phyloP scores from a whole-genome alignment of 164 flowering plant genomes.

The Dillenia turbinata region DNA sequence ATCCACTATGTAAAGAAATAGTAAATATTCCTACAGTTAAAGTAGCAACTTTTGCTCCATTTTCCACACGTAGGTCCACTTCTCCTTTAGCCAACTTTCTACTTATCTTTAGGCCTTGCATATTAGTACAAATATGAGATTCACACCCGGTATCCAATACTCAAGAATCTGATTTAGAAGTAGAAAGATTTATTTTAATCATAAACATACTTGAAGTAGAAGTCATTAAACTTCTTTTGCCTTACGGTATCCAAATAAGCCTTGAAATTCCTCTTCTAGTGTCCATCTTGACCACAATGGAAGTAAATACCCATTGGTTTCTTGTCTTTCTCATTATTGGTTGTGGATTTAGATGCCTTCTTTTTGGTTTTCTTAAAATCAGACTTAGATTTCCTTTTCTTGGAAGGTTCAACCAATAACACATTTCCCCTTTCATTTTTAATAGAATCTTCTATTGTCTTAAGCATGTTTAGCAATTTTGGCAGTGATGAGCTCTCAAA shows the following conservation, averaged over 20 bases:
- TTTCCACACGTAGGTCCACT: neutral
- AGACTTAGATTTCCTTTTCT: no score
- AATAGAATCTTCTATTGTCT: neutral
- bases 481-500: neutral
- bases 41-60: constrained; percentile 11
- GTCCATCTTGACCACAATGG: no score
- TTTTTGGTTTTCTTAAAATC: neutral
- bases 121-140: neutral
- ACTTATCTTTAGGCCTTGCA: neutral
- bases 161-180: neutral
- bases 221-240: neutral
- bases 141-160: neutral
- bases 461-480: constrained; percentile 1
- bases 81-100: neutral
- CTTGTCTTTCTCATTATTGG: no score
- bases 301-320: no score
- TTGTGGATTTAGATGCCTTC: neutral
- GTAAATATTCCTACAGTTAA: neutral
- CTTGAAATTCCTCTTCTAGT: neutral
- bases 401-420: no score
- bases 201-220: constrained; percentile 3
- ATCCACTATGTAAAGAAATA: neutral
- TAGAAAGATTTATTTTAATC: neutral
- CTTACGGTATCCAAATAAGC: neutral
- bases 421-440: neutral